Base-by-base conservation (phyloP, 345 rosid species). In the Stellera chamaejasme region DNA sequence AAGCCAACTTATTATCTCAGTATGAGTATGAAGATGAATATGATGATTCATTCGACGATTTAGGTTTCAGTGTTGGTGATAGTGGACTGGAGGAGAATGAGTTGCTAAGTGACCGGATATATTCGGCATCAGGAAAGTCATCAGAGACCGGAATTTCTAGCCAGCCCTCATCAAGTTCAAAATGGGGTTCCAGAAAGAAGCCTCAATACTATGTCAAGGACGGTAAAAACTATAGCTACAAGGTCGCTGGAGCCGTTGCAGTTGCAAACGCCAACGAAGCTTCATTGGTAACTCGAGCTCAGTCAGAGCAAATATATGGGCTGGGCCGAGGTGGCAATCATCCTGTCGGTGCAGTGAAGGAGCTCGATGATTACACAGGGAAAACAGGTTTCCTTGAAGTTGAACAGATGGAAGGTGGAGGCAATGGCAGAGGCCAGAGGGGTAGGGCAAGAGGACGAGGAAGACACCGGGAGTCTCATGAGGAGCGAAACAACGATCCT, bases 21-120 rank as follows among this genome's bases (percentile, higher is more conserved):
- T 89, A 86, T 0, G 98, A 92, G 67, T 92, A 93, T 1, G 97
- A 93, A 36, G 99, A 93, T 55, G 99, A 93, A 64, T 93, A 93
- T 46, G 97, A 93, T 49, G 99, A 93, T 66, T 93, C 99, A 48
- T 93, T 93, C 50, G 97, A 93, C 77, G 99, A 93, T 63, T 80
- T 89, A 27, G 99, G 97, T 42, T 72, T 79, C 25, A 82, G 86
- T 61, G 74, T 84, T 58, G 80, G 55, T 13, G 99, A 83, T 50
- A 72, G 90, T 0, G 86, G 80, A 55, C 57, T 79, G 1, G 97
- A 83, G 68, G 99, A 84, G 63, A 75, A 67, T 32, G 96, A 83
- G 67, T 55, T 61, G 46, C 72, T 79, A n/a, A 65, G 66, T 27
- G 82, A 74, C 50, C 79, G 76, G 69, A 69, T 68, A 47, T 68